These are phyloP conservation scores for Tephrocybe sp. DNA, from an alignment of 768 basidiomycete species.

Conservation along the genomic window DNA sequence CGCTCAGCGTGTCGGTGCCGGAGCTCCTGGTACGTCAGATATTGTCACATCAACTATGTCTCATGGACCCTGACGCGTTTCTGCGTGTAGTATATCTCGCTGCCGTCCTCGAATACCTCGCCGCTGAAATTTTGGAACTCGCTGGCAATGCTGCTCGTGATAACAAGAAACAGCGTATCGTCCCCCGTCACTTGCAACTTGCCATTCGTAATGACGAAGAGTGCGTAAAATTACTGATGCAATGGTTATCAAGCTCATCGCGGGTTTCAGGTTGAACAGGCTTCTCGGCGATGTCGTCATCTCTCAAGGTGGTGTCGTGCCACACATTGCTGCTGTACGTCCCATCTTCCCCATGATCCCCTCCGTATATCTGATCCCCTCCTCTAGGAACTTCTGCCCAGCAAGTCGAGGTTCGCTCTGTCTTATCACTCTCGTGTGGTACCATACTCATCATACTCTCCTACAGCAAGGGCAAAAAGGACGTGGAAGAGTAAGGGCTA, in stretches of 20 bases:
- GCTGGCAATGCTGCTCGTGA: conserved; percentile 89
- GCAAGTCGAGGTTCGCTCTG: conserved; percentile 34
- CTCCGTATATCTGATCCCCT: conserved; percentile 1
- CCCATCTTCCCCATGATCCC: not conserved
- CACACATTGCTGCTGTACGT: conserved; percentile 61
- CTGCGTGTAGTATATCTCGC: conserved; percentile 75
- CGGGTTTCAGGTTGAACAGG: conserved; percentile 56
- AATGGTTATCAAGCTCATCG: conserved; percentile 1
- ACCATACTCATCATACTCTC: conserved; percentile 1
- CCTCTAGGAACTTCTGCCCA: conserved; percentile 39
- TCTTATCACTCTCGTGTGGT: not conserved
- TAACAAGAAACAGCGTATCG: conserved; percentile 95
- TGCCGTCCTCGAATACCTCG: conserved; percentile 89
- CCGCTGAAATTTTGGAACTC: conserved; percentile 92
- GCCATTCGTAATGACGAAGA: conserved; percentile 95
- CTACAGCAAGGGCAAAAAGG: conserved; percentile 40
- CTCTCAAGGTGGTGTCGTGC: conserved; percentile 93
- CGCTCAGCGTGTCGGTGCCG: conserved; percentile 84
- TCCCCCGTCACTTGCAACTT: conserved; percentile 92
- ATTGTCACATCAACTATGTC: not conserved
- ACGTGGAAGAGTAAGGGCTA: conserved; percentile 33
- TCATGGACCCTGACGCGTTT: not conserved
- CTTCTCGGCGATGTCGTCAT: conserved; percentile 84
- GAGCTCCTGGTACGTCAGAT: conserved; percentile 67
- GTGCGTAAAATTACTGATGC: conserved; percentile 35